Evolutionary conservation across 495 filamentous ascomycete genomes (phyloP).

Genomic region (Usnea hakonensis): DNA sequence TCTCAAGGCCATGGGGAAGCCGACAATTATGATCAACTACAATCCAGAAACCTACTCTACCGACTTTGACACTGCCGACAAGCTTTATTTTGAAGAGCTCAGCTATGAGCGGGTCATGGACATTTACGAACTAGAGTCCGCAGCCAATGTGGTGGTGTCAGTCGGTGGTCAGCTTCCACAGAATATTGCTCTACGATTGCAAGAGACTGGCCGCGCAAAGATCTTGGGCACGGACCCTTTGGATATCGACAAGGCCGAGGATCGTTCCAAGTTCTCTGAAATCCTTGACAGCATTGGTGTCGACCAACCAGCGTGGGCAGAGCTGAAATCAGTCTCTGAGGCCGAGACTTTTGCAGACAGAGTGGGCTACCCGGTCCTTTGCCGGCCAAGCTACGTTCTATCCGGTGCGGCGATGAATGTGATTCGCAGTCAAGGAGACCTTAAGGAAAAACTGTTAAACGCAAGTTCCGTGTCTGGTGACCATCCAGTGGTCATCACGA

Average conservation of each 20-base stretch:
- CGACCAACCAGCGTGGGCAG: conserved; percentile 97
- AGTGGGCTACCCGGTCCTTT: conserved; percentile 87
- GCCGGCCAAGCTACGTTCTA: conserved; percentile 90
- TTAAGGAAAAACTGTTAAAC: conserved; percentile 80
- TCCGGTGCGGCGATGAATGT: conserved; percentile 98
- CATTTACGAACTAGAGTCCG: conserved; percentile 89
- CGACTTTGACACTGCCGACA: conserved; percentile 91
- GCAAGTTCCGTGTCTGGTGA: conserved; percentile 88
- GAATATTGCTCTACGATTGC: conserved; percentile 92
- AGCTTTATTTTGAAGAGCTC: conserved; percentile 93
- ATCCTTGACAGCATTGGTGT: conserved; percentile 95
- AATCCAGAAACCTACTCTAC: conserved; percentile 87
- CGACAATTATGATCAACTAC: conserved; percentile 98
- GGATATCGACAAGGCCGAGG: conserved; percentile 95
- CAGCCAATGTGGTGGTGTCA: conserved; percentile 85
- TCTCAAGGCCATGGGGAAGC: conserved; percentile 81
- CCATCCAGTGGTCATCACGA: conserved; percentile 95
- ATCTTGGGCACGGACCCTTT: conserved; percentile 84
- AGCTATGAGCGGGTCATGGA: conserved; percentile 98
- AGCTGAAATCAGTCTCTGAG: conserved; percentile 78
- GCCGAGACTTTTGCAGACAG: conserved; percentile 74
- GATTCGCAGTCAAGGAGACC: conserved; percentile 78
- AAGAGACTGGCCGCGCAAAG: conserved; percentile 80
- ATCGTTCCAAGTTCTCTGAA: conserved; percentile 95
- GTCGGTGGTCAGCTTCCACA: conserved; percentile 95